A percentile compares a stretch with the other conserved stretches of the same genome.
phyloP scores from a whole-genome alignment of 805 yeast species.

The Millerago galiae region DNA sequence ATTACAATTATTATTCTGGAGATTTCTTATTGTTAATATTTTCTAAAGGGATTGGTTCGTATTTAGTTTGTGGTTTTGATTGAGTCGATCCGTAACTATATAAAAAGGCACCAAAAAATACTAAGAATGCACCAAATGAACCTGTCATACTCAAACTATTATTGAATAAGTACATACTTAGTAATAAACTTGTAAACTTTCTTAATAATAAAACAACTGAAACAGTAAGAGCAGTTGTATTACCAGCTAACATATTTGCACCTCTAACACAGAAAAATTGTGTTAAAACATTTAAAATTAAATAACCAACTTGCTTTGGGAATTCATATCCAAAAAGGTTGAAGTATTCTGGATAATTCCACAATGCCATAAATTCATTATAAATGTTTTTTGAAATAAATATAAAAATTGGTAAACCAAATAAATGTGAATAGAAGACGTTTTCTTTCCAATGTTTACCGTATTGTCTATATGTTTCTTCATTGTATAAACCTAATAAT shows the following conservation, averaged over 20 bases:
- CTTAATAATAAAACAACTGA: conserved; percentile 55
- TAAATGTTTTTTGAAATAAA: conserved; percentile 28
- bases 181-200: conserved; percentile 50
- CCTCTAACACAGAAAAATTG: conserved; percentile 63
- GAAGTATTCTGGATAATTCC: conserved; percentile 16
- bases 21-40: not conserved
- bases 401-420: conserved; percentile 48
- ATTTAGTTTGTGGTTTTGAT: conserved; percentile 20
- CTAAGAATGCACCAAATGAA: conserved; percentile 42
- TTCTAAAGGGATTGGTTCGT: conserved; percentile 6
- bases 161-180: conserved; percentile 50
- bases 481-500: conserved; percentile 52
- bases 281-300: conserved; percentile 41
- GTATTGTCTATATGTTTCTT: conserved; percentile 39
- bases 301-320: conserved; percentile 23
- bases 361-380: conserved; percentile 25
- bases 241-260: conserved; percentile 55
- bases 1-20: too few relatives aligned
- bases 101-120: conserved; percentile 48
- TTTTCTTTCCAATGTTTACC: conserved; percentile 63
- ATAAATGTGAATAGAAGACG: conserved; percentile 52
- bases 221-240: conserved; percentile 55
- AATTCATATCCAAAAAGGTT: conserved; percentile 15
- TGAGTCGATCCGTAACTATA: conserved; percentile 31
- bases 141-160: conserved; percentile 34